Evolutionary conservation across 805 yeast genomes (phyloP).

Genomic region (Candida methanosorbosa): DNA sequence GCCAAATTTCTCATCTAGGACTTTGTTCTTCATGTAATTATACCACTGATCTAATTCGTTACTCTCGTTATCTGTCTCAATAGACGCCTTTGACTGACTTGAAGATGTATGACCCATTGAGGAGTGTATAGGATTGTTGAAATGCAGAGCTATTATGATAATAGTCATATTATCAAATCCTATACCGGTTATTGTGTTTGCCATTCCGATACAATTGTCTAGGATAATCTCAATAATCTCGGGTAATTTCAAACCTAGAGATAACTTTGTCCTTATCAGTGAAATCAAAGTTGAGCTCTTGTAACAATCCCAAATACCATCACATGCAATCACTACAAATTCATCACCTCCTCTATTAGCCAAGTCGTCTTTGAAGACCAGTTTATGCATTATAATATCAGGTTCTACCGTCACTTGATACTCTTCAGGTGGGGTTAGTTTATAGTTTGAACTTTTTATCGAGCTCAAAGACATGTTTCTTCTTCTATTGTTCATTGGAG

Average conservation of each 20-base stretch:
- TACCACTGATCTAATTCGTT: slow-evolving; percentile 47
- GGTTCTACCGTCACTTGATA: slow-evolving; percentile 77
- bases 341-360: slow-evolving; percentile 42
- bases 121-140: no score
- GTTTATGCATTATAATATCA: slow-evolving; percentile 52
- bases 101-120: no score
- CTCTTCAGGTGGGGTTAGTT: slow-evolving; percentile 49
- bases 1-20: slow-evolving; percentile 28
- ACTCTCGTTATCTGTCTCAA: not conserved
- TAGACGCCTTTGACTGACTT: no score
- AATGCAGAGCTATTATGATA: slow-evolving; percentile 57
- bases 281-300: slow-evolving; percentile 46
- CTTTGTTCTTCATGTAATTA: slow-evolving; percentile 34
- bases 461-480: no score
- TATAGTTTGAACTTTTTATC: no score
- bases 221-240: slow-evolving; percentile 51
- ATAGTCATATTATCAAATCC: slow-evolving; percentile 82
- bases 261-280: slow-evolving; percentile 48
- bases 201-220: slow-evolving; percentile 61
- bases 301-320: slow-evolving; percentile 75
- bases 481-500: no score
- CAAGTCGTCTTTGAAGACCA: slow-evolving; percentile 21
- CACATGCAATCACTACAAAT: slow-evolving; percentile 69
- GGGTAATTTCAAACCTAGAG: slow-evolving; percentile 48
- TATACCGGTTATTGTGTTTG: slow-evolving; percentile 65